Evolutionary conservation across 2,329 filamentous ascomycete species (phyloP).

Genomic region (Aureobasidium sp.): DNA sequence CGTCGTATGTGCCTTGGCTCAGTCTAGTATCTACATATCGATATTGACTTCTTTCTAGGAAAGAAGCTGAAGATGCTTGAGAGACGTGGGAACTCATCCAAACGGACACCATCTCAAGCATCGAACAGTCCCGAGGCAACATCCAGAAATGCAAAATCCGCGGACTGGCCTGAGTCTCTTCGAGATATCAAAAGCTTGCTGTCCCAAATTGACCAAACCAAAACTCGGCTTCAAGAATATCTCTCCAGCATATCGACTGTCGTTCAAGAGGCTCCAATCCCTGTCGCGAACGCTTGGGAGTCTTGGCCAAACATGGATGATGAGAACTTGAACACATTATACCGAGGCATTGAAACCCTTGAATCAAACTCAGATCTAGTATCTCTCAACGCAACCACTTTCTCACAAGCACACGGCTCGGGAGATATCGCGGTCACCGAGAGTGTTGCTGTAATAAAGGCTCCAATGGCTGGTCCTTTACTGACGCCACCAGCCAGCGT

Average conservation of each 20-base stretch:
- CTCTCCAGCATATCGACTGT: background rate
- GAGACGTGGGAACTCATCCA: background rate
- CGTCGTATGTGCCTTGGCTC: background rate
- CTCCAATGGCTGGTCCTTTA: background rate
- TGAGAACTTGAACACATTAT: background rate
- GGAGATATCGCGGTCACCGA: background rate
- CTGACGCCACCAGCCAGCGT: background rate
- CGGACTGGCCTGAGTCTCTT: background rate
- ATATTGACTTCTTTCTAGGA: background rate
- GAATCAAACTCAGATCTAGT: background rate
- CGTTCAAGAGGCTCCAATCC: background rate
- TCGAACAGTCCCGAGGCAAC: background rate
- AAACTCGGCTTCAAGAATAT: background rate
- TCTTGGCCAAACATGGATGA: background rate
- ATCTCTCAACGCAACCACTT: background rate
- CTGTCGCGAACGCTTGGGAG: background rate
- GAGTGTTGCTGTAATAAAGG: background rate
- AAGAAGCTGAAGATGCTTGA: background rate
- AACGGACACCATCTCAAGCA: background rate
- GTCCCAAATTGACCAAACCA: background rate
- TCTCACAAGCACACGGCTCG: background rate
- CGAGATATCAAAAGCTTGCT: background rate
- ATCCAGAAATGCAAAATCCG: background rate
- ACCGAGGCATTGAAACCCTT: background rate
- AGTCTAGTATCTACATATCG: background rate